These are phyloP conservation scores for Suillus hirtellus DNA, from an alignment of 768 basidiomycete genomes.

Conservation along the genomic window DNA sequence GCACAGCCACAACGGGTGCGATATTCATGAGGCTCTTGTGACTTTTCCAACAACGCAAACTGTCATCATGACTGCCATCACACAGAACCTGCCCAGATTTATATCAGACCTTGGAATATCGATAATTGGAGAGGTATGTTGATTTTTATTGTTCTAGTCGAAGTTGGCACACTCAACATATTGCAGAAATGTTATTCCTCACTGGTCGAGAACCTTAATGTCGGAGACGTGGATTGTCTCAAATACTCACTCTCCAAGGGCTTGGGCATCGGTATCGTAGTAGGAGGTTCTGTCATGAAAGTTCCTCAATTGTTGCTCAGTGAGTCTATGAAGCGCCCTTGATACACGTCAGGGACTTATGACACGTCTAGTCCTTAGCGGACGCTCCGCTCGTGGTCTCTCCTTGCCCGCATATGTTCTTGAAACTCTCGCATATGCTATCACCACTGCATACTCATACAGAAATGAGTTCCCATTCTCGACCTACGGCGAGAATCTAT, in stretches of 20 bases:
- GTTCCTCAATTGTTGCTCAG: constrained; percentile 90
- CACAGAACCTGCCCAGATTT: constrained; percentile 83
- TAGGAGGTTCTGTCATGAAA: constrained; percentile 94
- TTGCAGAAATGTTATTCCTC: constrained; percentile 85
- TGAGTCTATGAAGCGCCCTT: constrained; percentile 35
- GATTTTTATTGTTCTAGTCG: neutral
- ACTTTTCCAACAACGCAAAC: constrained; percentile 12
- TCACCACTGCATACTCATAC: constrained; percentile 85
- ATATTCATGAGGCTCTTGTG: neutral
- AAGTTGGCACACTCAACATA: neutral
- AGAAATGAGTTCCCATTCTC: constrained; percentile 90
- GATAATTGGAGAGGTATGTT: constrained; percentile 74
- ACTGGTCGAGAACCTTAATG: constrained; percentile 82
- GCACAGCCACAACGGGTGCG: constrained; percentile 26
- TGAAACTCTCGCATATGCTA: constrained; percentile 88
- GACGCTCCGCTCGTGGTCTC: constrained; percentile 81
- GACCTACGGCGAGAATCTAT: constrained; percentile 96
- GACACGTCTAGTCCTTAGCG: constrained; percentile 56
- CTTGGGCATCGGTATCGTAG: constrained; percentile 88
- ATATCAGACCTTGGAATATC: constrained; percentile 78
- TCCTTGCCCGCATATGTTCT: constrained; percentile 85
- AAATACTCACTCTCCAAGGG: constrained; percentile 93
- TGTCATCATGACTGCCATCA: constrained; percentile 68
- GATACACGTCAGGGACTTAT: constrained; percentile 9
- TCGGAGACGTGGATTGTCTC: constrained; percentile 78